Percentiles rank a stretch among this genome's conserved stretches.
Evolutionary conservation across 2,329 filamentous ascomycete genomes (phyloP).

Genomic region (Neoarthrinium moseri): DNA sequence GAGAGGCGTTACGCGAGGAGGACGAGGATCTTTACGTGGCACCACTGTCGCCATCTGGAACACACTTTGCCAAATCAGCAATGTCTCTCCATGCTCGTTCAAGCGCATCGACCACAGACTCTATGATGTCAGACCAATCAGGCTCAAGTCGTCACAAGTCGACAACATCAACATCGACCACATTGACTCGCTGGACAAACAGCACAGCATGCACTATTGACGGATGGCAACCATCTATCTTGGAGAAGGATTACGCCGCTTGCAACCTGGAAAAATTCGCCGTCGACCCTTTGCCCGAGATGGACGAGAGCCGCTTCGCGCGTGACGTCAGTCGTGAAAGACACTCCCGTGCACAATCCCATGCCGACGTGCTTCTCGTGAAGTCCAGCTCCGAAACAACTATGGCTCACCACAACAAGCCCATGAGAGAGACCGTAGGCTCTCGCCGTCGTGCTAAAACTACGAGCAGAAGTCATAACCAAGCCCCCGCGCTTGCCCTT

Average conservation of each 20-base stretch:
- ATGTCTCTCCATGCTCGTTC: constrained; percentile 36
- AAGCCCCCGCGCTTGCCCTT: constrained; percentile 25
- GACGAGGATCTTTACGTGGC: constrained; percentile 31
- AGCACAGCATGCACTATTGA: constrained; percentile 42
- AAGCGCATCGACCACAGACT: constrained; percentile 56
- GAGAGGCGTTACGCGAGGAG: constrained; percentile 26
- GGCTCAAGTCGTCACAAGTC: constrained; percentile 52
- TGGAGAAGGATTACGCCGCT: constrained; percentile 13
- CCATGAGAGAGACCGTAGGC: constrained; percentile 18
- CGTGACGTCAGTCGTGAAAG: constrained; percentile 20
- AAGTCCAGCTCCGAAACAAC: constrained; percentile 12
- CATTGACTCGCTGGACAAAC: constrained; percentile 55
- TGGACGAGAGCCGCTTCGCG: constrained; percentile 7
- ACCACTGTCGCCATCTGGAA: constrained; percentile 26
- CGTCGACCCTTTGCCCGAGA: constrained; percentile 5
- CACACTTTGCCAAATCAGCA: constrained; percentile 28
- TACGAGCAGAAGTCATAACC: constrained; percentile 26
- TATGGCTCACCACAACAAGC: constrained; percentile 13
- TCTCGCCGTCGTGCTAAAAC: constrained; percentile 29
- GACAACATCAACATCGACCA: constrained; percentile 51
- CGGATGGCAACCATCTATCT: constrained; percentile 14
- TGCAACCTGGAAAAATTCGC: constrained; percentile 11
- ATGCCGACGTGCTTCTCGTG: constrained; percentile 23
- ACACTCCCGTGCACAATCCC: constrained; percentile 27
- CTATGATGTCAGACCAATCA: constrained; percentile 45